phyloP scores from a whole-genome alignment of 78 protist species.

The Speleostelium caveatum region DNA sequence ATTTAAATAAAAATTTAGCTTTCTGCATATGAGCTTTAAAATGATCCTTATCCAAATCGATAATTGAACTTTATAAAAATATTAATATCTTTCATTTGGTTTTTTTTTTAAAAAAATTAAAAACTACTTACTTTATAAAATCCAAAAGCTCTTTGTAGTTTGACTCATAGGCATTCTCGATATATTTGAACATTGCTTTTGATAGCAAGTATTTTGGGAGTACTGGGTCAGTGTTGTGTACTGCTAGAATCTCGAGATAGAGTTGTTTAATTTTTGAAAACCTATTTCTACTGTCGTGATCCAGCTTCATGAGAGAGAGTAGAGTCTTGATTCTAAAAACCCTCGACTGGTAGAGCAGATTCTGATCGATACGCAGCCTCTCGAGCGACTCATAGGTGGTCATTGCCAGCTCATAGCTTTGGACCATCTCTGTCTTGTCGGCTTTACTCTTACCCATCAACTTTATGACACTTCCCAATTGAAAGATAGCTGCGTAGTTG shows the following conservation, averaged over 20 bases:
- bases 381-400: constrained; percentile 20
- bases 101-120: no score
- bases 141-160: no score
- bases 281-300: constrained; percentile 1
- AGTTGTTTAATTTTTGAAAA: background rate
- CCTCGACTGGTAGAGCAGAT: constrained; percentile 23
- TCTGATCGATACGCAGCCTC: constrained; percentile 27
- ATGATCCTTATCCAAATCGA: background rate
- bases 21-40: background rate
- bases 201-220: no score
- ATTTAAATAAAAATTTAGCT: background rate
- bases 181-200: no score
- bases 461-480: constrained; percentile 53
- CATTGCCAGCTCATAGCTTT: background rate
- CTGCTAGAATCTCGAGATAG: background rate
- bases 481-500: constrained; percentile 54
- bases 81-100: no score
- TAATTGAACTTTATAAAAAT: no score
- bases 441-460: constrained; percentile 1
- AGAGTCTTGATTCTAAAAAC: constrained; percentile 5
- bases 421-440: background rate
- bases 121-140: no score
- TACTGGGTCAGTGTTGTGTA: no score
- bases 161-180: no score
- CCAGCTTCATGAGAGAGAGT: background rate